Evolutionary conservation across 768 basidiomycete species (phyloP).

Genomic region (Porphyrellus cyaneotinctus): DNA sequence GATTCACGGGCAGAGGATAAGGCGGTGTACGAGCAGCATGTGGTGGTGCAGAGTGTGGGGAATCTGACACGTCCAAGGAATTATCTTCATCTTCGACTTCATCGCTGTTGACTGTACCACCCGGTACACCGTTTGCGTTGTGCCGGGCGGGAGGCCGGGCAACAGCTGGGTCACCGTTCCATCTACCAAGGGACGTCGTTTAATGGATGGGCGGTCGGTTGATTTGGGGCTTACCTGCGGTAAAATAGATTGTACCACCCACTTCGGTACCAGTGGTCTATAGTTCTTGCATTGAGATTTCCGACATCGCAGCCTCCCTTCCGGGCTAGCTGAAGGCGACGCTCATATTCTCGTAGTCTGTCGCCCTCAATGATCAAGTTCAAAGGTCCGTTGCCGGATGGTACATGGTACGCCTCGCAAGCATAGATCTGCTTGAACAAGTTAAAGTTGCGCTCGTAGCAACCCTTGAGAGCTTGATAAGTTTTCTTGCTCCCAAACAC

Average conservation of each 20-base stretch:
- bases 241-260: slow-evolving; percentile 78
- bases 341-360: slow-evolving; percentile 66
- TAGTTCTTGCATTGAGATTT: slow-evolving; percentile 65
- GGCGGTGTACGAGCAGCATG: slow-evolving; percentile 20
- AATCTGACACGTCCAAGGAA: slow-evolving; percentile 40
- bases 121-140: slow-evolving; percentile 27
- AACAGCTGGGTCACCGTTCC: slow-evolving; percentile 64
- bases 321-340: slow-evolving; percentile 62
- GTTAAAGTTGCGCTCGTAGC: slow-evolving; percentile 82
- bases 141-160: slow-evolving; percentile 45
- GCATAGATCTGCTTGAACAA: slow-evolving; percentile 79
- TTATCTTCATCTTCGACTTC: slow-evolving; percentile 51
- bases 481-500: slow-evolving; percentile 76
- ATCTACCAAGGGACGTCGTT: slow-evolving; percentile 37
- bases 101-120: slow-evolving; percentile 38
- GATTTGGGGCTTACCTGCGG: slow-evolving; percentile 42
- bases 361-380: slow-evolving; percentile 52
- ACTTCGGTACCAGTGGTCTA: slow-evolving; percentile 75
- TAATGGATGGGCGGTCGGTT: background rate
- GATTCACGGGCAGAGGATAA: slow-evolving; percentile 18
- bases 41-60: slow-evolving; percentile 28
- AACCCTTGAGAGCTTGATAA: slow-evolving; percentile 80
- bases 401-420: slow-evolving; percentile 50
- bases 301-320: slow-evolving; percentile 67
- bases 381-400: slow-evolving; percentile 37